phyloP scores from a whole-genome alignment of 2,329 filamentous ascomycete species.

The Uncinocarpus reesii region DNA sequence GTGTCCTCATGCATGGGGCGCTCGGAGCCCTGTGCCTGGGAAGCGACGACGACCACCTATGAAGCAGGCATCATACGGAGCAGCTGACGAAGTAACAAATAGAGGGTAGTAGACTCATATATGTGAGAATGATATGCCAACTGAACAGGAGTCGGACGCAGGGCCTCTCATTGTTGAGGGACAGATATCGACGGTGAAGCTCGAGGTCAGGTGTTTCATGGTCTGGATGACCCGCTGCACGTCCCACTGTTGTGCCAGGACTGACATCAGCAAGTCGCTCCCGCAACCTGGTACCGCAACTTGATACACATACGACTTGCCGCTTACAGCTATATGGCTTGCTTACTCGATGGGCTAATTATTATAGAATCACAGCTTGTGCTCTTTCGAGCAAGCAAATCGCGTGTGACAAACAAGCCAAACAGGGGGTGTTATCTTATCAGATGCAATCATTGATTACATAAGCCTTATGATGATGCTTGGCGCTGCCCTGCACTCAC shows the following conservation, averaged over 20 bases:
- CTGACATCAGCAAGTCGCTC: constrained; percentile 6
- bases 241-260: background rate
- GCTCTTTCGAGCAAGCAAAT: background rate
- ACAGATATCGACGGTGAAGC: background rate
- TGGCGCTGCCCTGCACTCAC: background rate
- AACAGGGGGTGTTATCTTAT: background rate
- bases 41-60: constrained; percentile 21
- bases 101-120: background rate
- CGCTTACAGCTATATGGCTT: too few species aligned
- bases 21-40: background rate
- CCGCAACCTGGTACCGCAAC: too few species aligned
- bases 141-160: background rate
- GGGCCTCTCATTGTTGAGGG: background rate
- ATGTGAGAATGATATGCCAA: background rate
- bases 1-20: constrained; percentile 28
- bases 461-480: background rate
- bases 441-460: background rate
- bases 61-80: constrained; percentile 10
- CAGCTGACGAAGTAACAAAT: background rate
- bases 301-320: too few species aligned
- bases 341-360: too few species aligned
- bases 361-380: too few species aligned
- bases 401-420: background rate
- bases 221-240: background rate
- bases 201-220: background rate